Conservation (phyloP, 2,329 filamentous ascomycete genomes). For the Tolypocladium cylindrosporum region DNA sequence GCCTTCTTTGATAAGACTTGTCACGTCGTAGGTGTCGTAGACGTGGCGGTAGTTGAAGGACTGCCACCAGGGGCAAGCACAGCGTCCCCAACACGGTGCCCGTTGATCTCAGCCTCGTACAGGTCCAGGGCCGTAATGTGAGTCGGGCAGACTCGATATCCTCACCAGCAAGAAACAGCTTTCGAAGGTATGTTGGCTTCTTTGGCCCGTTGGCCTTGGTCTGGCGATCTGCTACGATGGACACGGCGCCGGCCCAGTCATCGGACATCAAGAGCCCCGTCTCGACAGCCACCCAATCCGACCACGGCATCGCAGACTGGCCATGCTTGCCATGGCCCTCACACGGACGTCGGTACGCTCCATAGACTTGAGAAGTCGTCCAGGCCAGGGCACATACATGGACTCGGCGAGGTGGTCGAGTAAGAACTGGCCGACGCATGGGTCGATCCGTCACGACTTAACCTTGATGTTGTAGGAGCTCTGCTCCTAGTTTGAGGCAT, state of each 20-base stretch:
- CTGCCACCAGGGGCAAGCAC: constrained; percentile 38
- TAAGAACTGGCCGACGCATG: constrained; percentile 7
- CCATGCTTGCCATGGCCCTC: constrained; percentile 17
- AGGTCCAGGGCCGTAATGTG: constrained; percentile 34
- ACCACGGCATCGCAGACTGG: constrained; percentile 13
- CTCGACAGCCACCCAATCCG: constrained; percentile 22
- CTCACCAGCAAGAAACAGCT: constrained; percentile 17
- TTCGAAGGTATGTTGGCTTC: constrained; percentile 21
- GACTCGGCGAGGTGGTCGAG: constrained; percentile 26
- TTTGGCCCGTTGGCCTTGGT: constrained; percentile 17
- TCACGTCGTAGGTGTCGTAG: constrained; percentile 45
- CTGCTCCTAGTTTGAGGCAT: constrained; percentile 30
- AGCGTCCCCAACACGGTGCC: constrained; percentile 25
- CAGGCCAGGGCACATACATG: constrained; percentile 21
- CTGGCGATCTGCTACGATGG: constrained; percentile 19
- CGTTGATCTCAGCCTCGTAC: constrained; percentile 38
- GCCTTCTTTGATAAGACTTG: constrained; percentile 21
- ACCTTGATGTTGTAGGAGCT: constrained; percentile 33
- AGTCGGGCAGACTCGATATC: constrained; percentile 26
- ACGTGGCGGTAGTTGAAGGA: constrained; percentile 28
- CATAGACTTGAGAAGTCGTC: constrained; percentile 16
- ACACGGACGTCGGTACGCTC: constrained; percentile 24
- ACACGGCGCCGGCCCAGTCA: constrained; percentile 19
- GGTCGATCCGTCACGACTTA: constrained; percentile 7
- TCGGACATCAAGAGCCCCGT: constrained; percentile 18